Evolutionary conservation across 164 flowering plant species (phyloP).

Genomic region (Tinospora cordifolia): DNA sequence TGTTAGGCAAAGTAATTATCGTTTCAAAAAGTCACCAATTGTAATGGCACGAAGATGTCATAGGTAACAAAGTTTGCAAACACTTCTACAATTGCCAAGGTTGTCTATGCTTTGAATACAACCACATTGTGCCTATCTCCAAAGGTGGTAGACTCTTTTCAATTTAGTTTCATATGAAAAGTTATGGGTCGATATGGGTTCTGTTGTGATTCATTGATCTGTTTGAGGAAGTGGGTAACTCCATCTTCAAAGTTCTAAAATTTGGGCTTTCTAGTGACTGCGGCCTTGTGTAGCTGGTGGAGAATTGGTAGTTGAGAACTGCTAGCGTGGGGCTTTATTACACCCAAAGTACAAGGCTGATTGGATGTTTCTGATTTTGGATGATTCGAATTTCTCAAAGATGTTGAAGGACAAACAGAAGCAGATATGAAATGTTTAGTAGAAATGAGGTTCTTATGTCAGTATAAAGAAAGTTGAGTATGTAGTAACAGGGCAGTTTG

Average conservation of each 20-base stretch:
- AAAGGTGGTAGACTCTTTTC: slow-evolving; percentile 45
- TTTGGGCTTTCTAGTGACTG: neutral
- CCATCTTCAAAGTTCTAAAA: no score
- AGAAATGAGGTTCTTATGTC: no score
- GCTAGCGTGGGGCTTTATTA: slow-evolving; percentile 98
- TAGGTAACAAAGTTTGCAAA: slow-evolving; percentile 92
- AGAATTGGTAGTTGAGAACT: slow-evolving; percentile 66
- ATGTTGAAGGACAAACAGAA: no score
- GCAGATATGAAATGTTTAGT: no score
- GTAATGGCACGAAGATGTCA: slow-evolving; percentile 90
- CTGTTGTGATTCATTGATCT: no score
- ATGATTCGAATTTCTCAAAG: no score
- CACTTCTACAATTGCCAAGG: slow-evolving; percentile 87
- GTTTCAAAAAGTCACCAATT: slow-evolving; percentile 87
- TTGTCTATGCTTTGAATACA: slow-evolving; percentile 95
- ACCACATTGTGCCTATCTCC: slow-evolving; percentile 87
- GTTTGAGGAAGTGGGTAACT: no score
- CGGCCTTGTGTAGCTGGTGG: slow-evolving; percentile 47
- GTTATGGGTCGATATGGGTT: neutral
- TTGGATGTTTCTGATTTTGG: no score
- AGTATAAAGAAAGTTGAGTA: no score
- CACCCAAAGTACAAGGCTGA: slow-evolving; percentile 66
- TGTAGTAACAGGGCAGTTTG: no score
- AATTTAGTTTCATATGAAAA: neutral
- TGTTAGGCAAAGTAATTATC: slow-evolving; percentile 74